Evolutionary conservation across 2,329 filamentous ascomycete species (phyloP).

Genomic region (Nectriaceae sp.): DNA sequence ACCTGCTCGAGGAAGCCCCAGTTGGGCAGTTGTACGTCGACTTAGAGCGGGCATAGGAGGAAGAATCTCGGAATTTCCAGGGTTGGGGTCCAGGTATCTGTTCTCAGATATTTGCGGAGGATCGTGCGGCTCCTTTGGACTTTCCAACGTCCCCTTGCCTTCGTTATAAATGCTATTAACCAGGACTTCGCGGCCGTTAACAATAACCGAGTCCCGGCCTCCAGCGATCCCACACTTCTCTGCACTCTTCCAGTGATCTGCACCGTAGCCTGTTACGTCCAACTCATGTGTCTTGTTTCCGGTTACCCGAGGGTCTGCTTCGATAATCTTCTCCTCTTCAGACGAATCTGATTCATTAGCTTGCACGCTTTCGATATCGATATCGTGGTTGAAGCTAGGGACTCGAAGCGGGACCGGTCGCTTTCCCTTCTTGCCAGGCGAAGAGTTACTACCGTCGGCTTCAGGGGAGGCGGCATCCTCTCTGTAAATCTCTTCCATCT

Average conservation of each 20-base stretch:
- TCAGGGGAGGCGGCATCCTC: slow-evolving; percentile 42
- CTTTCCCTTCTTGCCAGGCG: slow-evolving; percentile 36
- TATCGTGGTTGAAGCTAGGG: slow-evolving; percentile 73
- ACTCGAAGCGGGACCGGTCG: slow-evolving; percentile 22
- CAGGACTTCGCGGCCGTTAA: slow-evolving; percentile 72
- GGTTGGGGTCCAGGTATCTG: slow-evolving; percentile 33
- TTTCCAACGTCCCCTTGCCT: slow-evolving; percentile 59
- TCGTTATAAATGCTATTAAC: slow-evolving; percentile 64
- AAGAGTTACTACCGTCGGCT: slow-evolving; percentile 2
- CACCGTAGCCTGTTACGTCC: slow-evolving; percentile 77
- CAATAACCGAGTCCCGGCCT: slow-evolving; percentile 71
- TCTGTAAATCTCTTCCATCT: slow-evolving; percentile 65
- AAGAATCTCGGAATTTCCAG: slow-evolving; percentile 48
- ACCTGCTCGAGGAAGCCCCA: slow-evolving; percentile 68
- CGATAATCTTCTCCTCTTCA: slow-evolving; percentile 21
- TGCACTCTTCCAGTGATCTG: slow-evolving; percentile 73
- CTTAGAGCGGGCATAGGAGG: slow-evolving; percentile 61
- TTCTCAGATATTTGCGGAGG: slow-evolving; percentile 29
- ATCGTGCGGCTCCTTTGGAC: slow-evolving; percentile 36
- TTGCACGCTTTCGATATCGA: slow-evolving; percentile 48
- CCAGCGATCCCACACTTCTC: slow-evolving; percentile 60
- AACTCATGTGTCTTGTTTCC: slow-evolving; percentile 64
- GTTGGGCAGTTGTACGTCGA: slow-evolving; percentile 64
- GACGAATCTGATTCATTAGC: slow-evolving; percentile 26
- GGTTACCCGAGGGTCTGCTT: slow-evolving; percentile 45